These are phyloP conservation scores for Chlorella sp. DNA, from an alignment of 139 green algal genomes.

Conservation along the genomic window DNA sequence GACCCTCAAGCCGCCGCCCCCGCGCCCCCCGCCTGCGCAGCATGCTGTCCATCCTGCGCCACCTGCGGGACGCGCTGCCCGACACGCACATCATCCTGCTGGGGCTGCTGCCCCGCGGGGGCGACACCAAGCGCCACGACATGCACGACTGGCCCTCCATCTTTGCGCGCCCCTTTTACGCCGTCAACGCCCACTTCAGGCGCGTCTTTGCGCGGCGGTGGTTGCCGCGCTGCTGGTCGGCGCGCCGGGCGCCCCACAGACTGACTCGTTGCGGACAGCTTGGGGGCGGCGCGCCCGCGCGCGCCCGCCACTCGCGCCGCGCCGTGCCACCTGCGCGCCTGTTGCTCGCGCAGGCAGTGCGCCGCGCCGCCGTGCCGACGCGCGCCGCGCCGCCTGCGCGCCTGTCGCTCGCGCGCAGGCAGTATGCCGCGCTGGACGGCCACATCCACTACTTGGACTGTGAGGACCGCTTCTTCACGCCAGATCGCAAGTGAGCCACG, in stretches of 20 bases:
- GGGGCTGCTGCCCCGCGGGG: conserved; percentile 27
- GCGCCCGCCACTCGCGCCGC: not conserved
- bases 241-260: not conserved
- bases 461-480: not conserved
- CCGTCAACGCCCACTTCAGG: conserved; percentile 20
- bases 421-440: conserved; percentile 6
- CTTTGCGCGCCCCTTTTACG: conserved; percentile 8
- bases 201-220: not conserved
- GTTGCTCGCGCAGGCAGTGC: not conserved
- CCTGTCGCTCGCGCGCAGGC: not conserved
- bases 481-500: not conserved
- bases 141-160: conserved; percentile 1
- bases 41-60: conserved; percentile 8
- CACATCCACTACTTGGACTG: conserved; percentile 40
- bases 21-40: not conserved
- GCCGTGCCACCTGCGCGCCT: not conserved
- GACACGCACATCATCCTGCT: conserved; percentile 23
- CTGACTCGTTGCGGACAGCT: not conserved
- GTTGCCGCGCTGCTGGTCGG: not conserved
- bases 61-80: conserved; percentile 5
- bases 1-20: not conserved
- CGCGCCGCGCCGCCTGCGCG: not conserved
- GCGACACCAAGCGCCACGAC: too few relatives aligned
- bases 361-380: not conserved
- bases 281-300: not conserved